These are phyloP conservation scores for Rhizopogon roseolus DNA, from an alignment of 768 basidiomycete species.

Conservation along the genomic window DNA sequence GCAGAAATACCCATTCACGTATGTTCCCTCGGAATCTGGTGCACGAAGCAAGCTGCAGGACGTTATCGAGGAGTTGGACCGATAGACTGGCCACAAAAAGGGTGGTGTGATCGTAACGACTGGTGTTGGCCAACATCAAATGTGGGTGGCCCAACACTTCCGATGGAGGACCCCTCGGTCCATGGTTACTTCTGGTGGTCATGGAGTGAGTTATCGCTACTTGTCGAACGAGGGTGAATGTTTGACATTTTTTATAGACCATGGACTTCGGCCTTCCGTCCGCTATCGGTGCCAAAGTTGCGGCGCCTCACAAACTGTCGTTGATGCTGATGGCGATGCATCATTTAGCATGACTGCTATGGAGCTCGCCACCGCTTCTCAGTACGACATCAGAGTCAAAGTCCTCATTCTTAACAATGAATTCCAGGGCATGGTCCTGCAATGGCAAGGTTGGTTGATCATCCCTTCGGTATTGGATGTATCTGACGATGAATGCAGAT, in stretches of 20 bases:
- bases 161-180: constrained; percentile 85
- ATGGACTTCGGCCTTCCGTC: constrained; percentile 98
- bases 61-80: constrained; percentile 89
- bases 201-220: constrained; percentile 64
- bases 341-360: constrained; percentile 99
- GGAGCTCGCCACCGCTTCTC: constrained; percentile 93
- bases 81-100: constrained; percentile 73
- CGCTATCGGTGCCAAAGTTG: constrained; percentile 96
- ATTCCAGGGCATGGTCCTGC: constrained; percentile 98
- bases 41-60: constrained; percentile 92
- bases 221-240: background rate
- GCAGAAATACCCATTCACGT: constrained; percentile 85
- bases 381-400: constrained; percentile 92
- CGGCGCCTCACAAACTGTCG: constrained; percentile 84
- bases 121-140: constrained; percentile 98
- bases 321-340: constrained; percentile 97
- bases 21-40: constrained; percentile 46
- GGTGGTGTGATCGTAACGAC: constrained; percentile 86
- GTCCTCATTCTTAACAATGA: constrained; percentile 92
- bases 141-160: constrained; percentile 97
- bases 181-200: constrained; percentile 91
- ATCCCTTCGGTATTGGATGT: background rate
- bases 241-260: constrained; percentile 45
- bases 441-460: constrained; percentile 84
- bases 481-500: constrained; percentile 38